These are phyloP conservation scores for Elsinoe australis DNA, from an alignment of 2,329 filamentous ascomycete species.

Conservation along the genomic window DNA sequence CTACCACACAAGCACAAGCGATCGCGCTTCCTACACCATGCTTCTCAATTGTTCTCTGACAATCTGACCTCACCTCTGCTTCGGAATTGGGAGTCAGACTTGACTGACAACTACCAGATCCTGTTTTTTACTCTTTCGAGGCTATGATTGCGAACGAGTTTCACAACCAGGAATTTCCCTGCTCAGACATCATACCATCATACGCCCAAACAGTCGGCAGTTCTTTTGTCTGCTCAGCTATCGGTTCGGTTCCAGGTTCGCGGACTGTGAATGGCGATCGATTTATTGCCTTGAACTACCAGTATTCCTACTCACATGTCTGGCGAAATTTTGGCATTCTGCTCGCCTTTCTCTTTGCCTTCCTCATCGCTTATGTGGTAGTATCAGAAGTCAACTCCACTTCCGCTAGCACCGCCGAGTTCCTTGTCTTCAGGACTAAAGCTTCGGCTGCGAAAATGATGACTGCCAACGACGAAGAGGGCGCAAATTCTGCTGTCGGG, in stretches of 20 bases:
- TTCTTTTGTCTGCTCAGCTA: too few relatives aligned
- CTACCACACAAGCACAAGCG: too few relatives aligned
- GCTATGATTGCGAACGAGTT: neutral
- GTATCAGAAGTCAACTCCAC: conserved; percentile 62
- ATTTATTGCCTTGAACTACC: conserved; percentile 28
- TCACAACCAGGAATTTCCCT: neutral
- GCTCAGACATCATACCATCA: neutral
- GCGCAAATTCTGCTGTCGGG: conserved; percentile 30
- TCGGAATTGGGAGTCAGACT: too few relatives aligned
- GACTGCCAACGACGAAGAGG: too few relatives aligned
- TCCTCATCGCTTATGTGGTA: too few relatives aligned
- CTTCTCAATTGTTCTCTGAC: too few relatives aligned
- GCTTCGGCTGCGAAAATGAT: too few relatives aligned
- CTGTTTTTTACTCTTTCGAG: neutral
- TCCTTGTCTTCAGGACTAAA: too few relatives aligned
- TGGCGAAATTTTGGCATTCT: conserved; percentile 60
- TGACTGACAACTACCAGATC: too few relatives aligned
- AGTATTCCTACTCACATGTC: conserved; percentile 36
- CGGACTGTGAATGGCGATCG: conserved; percentile 32
- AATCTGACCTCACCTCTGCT: too few relatives aligned
- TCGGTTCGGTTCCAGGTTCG: conserved; percentile 35
- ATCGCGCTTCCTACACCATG: too few relatives aligned
- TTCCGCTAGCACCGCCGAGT: conserved; percentile 57
- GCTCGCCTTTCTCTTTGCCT: conserved; percentile 55
- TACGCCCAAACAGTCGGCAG: too few relatives aligned